Conservation (phyloP, 805 yeast genomes). For the Saccharomycopsis babjevae region DNA sequence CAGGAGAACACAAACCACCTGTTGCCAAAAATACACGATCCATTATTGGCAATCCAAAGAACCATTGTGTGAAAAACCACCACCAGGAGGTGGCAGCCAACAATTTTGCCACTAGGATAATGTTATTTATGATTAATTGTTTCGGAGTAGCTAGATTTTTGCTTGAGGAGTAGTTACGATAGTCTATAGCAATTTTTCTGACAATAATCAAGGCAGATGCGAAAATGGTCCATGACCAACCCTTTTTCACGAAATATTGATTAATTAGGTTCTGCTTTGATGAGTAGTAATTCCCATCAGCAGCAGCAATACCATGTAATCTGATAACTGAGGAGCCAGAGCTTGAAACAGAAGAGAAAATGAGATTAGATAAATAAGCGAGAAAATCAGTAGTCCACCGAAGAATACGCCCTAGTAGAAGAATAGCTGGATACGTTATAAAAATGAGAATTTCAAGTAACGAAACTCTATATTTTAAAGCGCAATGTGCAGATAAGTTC, state of each 20-base stretch:
- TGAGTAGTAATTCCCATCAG: conserved; percentile 24
- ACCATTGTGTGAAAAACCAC: conserved; percentile 82
- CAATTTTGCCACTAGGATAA: conserved; percentile 23
- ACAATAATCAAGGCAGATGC: conserved; percentile 25
- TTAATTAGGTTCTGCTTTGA: conserved; percentile 65
- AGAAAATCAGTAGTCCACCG: background rate
- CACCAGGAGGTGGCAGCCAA: conserved; percentile 61
- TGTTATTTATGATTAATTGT: conserved; percentile 19
- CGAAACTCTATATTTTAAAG: background rate
- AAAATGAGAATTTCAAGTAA: background rate
- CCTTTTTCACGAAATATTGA: conserved; percentile 68
- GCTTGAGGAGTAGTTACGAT: background rate
- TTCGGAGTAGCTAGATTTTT: too few species aligned
- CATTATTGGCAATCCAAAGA: conserved; percentile 78
- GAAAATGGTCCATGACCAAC: conserved; percentile 84
- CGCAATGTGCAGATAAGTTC: background rate
- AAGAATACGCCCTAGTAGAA: background rate
- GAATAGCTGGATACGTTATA: background rate
- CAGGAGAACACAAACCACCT: conserved; percentile 64
- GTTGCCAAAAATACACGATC: conserved; percentile 69
- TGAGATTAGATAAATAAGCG: background rate
- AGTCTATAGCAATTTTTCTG: background rate
- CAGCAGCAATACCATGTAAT: background rate
- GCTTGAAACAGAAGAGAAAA: background rate
- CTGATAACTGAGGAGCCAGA: background rate